Evolutionary conservation across 192 early-diverging fungal species (phyloP), one percentile per base, ranked within the genome.

Genomic region (Coemansia sp.): DNA sequence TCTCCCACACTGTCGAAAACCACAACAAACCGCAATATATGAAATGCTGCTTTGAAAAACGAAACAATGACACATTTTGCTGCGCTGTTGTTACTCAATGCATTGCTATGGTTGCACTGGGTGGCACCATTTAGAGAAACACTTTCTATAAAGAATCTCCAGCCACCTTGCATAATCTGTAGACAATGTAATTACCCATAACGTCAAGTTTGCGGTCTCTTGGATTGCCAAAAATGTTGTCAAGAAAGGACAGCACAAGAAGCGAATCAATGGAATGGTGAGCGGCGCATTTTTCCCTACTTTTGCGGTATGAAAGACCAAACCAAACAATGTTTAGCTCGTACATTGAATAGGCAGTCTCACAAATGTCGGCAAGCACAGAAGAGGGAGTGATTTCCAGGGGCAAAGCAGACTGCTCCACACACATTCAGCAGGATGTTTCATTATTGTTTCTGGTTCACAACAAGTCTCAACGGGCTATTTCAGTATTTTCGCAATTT

Each of bases 91-190:
- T 44, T 44, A 15, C 40, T n/a, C 40, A 44, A 44, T 44, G 40
- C 14, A 14, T 44, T 44, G 40, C 47, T 48, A 48, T 17, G 47
- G 7, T 48, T 48, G 7, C 47, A 17, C 47, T 48, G 19, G 47
- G 47, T 48, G 40, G 40, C 40, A 44, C 47, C 15, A 8, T 48
- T 48, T 48, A 48, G 7, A 48, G 7, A 20, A 48, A 17, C n/a
- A 19, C 47, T 48, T n/a, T 4, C 47, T 21, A 48, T 48, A 20
- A 9, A 17, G 19, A 17, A 19, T 48, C 47, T 48, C n/a, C 47
- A 48, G 47, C 47, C 47, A 48, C 47, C 47, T 48, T 48, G 17
- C 47, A 48, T 48, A 48, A 48, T n/a, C 47, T 48, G 15, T 48
- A 48, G 19, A 48, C 47, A 48, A 48, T 48, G 15, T 1, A 19